Conservation (phyloP, 2,329 filamentous ascomycete species). For the Esteya vermicola region DNA sequence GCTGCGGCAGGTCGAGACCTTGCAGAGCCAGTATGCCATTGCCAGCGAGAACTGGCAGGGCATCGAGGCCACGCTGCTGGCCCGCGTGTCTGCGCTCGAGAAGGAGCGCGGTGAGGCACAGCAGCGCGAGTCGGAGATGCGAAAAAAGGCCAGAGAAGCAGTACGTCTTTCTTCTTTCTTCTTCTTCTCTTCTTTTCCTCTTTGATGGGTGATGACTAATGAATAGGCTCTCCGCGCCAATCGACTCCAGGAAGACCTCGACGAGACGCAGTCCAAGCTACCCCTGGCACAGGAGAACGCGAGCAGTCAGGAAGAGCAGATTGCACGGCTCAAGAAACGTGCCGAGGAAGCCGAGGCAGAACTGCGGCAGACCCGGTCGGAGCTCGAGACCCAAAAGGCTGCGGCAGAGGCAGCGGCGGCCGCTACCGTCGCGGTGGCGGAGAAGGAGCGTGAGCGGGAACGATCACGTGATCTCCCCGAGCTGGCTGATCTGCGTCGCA, state of each 20-base stretch:
- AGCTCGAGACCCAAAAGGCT: slow-evolving; percentile 34
- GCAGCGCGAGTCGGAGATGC: slow-evolving; percentile 71
- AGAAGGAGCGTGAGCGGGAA: slow-evolving; percentile 3
- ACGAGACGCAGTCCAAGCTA: slow-evolving; percentile 50
- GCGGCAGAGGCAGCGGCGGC: slow-evolving; percentile 10
- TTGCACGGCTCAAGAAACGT: slow-evolving; percentile 49
- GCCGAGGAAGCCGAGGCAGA: slow-evolving; percentile 52
- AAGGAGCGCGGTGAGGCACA: slow-evolving; percentile 81
- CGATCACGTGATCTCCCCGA: slow-evolving; percentile 17
- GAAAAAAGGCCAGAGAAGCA: slow-evolving; percentile 77
- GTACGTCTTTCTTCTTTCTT: slow-evolving; percentile 32
- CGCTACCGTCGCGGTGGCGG: slow-evolving; percentile 3
- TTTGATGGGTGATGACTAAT: background rate
- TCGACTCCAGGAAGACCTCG: slow-evolving; percentile 69
- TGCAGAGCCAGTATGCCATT: slow-evolving; percentile 89
- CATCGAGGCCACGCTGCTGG: slow-evolving; percentile 74
- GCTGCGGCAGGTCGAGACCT: slow-evolving; percentile 81
- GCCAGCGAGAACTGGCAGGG: slow-evolving; percentile 97
- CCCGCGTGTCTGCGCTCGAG: slow-evolving; percentile 64
- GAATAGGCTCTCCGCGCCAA: slow-evolving; percentile 47
- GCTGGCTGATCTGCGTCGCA: slow-evolving; percentile 17
- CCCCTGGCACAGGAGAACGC: slow-evolving; percentile 51
- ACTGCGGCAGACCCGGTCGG: slow-evolving; percentile 37
- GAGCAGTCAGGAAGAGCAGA: slow-evolving; percentile 39
- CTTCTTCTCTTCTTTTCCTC: background rate